phyloP scores from a whole-genome alignment of 805 yeast species.

The Kluyveromyces lactis region DNA sequence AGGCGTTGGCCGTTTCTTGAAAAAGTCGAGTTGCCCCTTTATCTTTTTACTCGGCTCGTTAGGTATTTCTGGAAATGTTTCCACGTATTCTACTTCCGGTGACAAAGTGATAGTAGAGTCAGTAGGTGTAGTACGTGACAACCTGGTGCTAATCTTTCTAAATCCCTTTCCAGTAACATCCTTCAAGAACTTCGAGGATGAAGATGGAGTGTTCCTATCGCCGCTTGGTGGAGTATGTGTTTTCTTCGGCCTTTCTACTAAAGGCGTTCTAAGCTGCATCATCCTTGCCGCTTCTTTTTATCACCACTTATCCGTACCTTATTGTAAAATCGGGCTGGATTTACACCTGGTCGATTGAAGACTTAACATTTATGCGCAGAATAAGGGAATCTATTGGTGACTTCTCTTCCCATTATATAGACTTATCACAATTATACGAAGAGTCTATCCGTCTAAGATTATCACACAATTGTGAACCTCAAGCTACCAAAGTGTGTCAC shows the following conservation, averaged over 20 bases:
- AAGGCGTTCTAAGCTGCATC: conserved; percentile 14
- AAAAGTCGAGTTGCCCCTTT: background rate
- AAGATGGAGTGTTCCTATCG: conserved; percentile 11
- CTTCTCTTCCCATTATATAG: no score
- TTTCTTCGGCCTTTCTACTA: conserved; percentile 10
- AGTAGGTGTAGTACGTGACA: background rate
- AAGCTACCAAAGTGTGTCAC: no score
- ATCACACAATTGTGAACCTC: no score
- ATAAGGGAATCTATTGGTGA: no score
- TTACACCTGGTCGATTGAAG: no score
- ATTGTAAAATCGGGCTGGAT: no score
- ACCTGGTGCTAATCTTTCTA: conserved; percentile 6
- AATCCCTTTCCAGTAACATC: conserved; percentile 22
- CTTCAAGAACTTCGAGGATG: conserved; percentile 17
- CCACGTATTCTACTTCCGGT: conserved; percentile 2
- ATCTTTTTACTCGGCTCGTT: background rate
- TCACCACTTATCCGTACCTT: no score
- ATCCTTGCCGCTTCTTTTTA: no score
- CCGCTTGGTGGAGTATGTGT: conserved; percentile 30
- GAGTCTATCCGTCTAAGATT: no score
- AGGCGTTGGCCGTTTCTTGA: conserved; percentile 1
- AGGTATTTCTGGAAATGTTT: background rate
- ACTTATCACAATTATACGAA: no score
- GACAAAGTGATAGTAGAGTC: background rate
- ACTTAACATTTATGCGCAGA: no score